Conservation (phyloP, 345 rosid species). For the Eucalyptus albens region DNA sequence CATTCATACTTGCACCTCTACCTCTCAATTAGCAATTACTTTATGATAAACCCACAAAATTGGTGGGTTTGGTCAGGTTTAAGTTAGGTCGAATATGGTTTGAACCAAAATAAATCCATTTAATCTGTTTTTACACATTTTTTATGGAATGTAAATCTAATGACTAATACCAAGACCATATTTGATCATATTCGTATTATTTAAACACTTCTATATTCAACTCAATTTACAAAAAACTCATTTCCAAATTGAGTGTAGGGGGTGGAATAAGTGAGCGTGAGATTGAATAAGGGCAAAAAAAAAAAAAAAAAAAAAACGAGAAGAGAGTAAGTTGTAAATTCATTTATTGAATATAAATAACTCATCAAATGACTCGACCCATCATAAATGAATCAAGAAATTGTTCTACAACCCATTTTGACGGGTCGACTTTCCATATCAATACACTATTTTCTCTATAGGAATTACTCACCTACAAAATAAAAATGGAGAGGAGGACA, state of each 20-base stretch:
- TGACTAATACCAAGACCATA: too few relatives aligned
- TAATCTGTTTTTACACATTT: rapidly evolving
- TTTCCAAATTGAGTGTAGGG: not conserved
- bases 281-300: rapidly evolving
- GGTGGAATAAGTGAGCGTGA: too few relatives aligned
- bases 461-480: not conserved
- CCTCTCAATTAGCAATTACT: not conserved
- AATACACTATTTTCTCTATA: not conserved
- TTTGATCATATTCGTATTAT: not conserved
- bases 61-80: rapidly evolving
- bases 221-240: not conserved
- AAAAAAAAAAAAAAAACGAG: not conserved
- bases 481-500: not conserved
- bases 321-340: too few relatives aligned
- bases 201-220: not conserved
- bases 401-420: too few relatives aligned
- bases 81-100: not conserved
- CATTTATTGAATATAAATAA: too few relatives aligned
- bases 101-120: too few relatives aligned
- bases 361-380: rapidly evolving
- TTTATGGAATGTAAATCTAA: too few relatives aligned
- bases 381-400: too few relatives aligned
- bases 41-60: too few relatives aligned
- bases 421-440: not conserved
- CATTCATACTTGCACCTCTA: not conserved